Conservation (phyloP, 2,329 filamentous ascomycete genomes). For the Pseudopithomyces chartarum region DNA sequence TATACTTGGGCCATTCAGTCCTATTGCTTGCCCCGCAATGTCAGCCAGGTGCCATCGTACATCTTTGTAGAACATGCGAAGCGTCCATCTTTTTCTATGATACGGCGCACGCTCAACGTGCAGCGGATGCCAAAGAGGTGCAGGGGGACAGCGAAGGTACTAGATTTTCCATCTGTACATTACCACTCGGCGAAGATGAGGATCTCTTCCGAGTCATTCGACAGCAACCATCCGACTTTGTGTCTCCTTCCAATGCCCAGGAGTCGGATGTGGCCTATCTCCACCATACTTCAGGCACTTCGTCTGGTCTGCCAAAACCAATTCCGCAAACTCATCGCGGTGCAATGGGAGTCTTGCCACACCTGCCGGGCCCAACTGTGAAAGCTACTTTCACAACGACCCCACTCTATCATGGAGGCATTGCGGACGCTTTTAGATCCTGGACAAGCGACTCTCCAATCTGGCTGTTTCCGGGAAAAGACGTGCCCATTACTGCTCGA, state of each 20-base stretch:
- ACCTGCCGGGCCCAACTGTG: slow-evolving; percentile 41
- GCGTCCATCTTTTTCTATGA: slow-evolving; percentile 55
- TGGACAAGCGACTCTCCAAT: slow-evolving; percentile 65
- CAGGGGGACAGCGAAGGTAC: slow-evolving; percentile 15
- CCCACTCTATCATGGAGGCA: slow-evolving; percentile 68
- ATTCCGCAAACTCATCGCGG: slow-evolving; percentile 64
- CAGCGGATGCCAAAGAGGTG: slow-evolving; percentile 26
- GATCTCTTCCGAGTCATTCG: slow-evolving; percentile 27
- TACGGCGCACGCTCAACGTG: slow-evolving; percentile 42
- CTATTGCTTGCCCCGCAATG: slow-evolving; percentile 62
- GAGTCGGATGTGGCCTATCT: slow-evolving; percentile 59
- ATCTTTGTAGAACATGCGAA: slow-evolving; percentile 57
- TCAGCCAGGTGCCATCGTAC: slow-evolving; percentile 53
- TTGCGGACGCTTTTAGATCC: slow-evolving; percentile 65
- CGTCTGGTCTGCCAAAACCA: slow-evolving; percentile 66
- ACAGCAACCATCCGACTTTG: slow-evolving; percentile 10
- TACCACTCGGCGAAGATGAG: slow-evolving; percentile 26
- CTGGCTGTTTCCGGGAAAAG: slow-evolving; percentile 66
- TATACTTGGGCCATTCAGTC: slow-evolving; percentile 60
- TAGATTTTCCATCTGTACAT: slow-evolving; percentile 12
- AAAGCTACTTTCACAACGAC: slow-evolving; percentile 67
- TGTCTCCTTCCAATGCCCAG: slow-evolving; percentile 14
- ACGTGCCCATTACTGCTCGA: slow-evolving; percentile 59
- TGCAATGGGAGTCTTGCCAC: slow-evolving; percentile 60
- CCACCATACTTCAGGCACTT: slow-evolving; percentile 69